phyloP scores from a whole-genome alignment of 2,329 filamentous ascomycete genomes.

The Grosmannia huntii region DNA sequence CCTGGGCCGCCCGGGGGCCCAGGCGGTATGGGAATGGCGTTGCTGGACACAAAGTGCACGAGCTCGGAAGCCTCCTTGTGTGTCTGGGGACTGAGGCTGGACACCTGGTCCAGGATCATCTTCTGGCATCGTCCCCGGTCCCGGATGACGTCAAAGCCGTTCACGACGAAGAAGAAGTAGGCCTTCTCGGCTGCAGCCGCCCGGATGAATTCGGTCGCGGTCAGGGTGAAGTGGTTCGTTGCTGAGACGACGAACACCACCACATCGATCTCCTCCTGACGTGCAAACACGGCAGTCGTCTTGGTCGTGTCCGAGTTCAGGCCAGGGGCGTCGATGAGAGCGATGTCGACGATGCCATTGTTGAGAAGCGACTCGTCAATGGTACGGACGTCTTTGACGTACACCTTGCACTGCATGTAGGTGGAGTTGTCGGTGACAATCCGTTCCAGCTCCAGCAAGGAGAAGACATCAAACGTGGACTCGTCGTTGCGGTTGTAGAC shows the following conservation, averaged over 20 bases:
- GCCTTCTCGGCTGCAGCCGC: conserved; percentile 93
- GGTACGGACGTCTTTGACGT: conserved; percentile 76
- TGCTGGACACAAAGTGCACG: conserved; percentile 96
- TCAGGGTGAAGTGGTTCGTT: conserved; percentile 94
- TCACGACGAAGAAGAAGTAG: conserved; percentile 98
- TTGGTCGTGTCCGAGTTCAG: conserved; percentile 94
- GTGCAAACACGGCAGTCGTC: conserved; percentile 91
- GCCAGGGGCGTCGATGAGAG: conserved; percentile 90
- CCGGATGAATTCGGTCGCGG: conserved; percentile 95
- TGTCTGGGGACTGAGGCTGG: conserved; percentile 77
- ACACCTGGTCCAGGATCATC: conserved; percentile 83
- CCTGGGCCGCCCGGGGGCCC: conserved; percentile 41
- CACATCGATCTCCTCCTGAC: conserved; percentile 97
- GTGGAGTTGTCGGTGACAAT: conserved; percentile 80
- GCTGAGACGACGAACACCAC: conserved; percentile 97
- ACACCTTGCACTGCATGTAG: conserved; percentile 94
- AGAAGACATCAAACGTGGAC: conserved; percentile 81
- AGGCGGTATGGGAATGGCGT: conserved; percentile 67
- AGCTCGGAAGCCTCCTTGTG: conserved; percentile 86
- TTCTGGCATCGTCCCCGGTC: conserved; percentile 87
- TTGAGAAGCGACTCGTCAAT: conserved; percentile 92
- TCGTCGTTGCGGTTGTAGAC: conserved; percentile 83
- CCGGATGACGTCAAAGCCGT: conserved; percentile 87
- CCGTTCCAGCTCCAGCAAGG: conserved; percentile 65
- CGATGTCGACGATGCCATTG: conserved; percentile 96